Percentiles rank a stretch among this genome's conserved stretches.
Evolutionary conservation across 2,329 filamentous ascomycete genomes (phyloP).

Genomic region (Fusarium pseudoanthophilum): DNA sequence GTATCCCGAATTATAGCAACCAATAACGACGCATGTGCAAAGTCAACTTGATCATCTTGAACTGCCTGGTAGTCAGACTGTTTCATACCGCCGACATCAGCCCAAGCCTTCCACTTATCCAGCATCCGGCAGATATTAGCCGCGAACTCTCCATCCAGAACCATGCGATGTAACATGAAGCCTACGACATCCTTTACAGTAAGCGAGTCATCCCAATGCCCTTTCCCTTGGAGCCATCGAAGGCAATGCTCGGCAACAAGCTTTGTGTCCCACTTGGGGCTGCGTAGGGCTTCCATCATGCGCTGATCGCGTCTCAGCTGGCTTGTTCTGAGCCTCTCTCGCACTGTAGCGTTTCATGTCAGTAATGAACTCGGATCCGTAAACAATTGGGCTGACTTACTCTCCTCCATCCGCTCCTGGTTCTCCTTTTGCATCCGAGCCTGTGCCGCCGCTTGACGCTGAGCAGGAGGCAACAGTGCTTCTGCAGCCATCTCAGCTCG

Average conservation of each 20-base stretch:
- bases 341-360: conserved; percentile 48
- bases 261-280: conserved; percentile 62
- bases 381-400: conserved; percentile 46
- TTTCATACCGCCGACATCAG: conserved; percentile 65
- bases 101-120: conserved; percentile 65
- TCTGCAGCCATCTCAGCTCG: conserved; percentile 57
- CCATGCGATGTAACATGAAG: conserved; percentile 62
- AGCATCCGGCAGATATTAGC: conserved; percentile 55
- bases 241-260: conserved; percentile 59
- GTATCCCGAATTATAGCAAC: conserved; percentile 61
- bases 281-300: conserved; percentile 62
- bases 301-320: conserved; percentile 58
- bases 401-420: conserved; percentile 58
- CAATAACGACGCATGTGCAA: conserved; percentile 61
- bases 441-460: conserved; percentile 54
- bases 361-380: neutral
- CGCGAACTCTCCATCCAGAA: conserved; percentile 59
- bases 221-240: conserved; percentile 54
- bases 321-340: conserved; percentile 53
- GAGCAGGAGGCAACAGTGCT: conserved; percentile 53
- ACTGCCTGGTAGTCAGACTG: conserved; percentile 56
- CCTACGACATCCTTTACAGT: conserved; percentile 57
- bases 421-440: conserved; percentile 56
- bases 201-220: conserved; percentile 39
- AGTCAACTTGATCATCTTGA: conserved; percentile 52